Evolutionary conservation across 148 eudicot genomes (phyloP).

Genomic region (Rhododendron griersonianum): DNA sequence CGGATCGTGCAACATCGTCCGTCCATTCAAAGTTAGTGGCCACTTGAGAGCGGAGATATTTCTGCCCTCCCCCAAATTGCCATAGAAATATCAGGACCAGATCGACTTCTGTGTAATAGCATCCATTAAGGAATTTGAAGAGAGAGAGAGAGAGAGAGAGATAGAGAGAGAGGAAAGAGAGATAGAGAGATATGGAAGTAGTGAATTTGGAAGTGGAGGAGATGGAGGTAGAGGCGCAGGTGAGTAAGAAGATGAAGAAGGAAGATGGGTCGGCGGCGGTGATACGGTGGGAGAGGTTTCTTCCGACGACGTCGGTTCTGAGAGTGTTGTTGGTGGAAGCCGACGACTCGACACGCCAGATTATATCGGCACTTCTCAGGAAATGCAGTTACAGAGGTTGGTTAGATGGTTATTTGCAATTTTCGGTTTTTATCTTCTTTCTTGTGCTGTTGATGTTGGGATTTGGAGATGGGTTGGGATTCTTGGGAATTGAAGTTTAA

Average conservation of each 20-base stretch:
- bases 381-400: neutral
- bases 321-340: neutral
- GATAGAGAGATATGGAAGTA: neutral
- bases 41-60: neutral
- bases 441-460: neutral
- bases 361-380: neutral
- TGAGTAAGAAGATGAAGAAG: neutral
- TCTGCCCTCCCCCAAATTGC: neutral
- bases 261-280: neutral
- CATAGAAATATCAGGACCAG: neutral
- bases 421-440: neutral
- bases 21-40: neutral
- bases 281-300: neutral
- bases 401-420: neutral
- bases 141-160: neutral
- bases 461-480: neutral
- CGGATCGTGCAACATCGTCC: neutral
- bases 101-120: neutral
- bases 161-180: neutral
- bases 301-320: neutral
- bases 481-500: neutral
- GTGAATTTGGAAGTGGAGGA: neutral
- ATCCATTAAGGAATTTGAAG: neutral
- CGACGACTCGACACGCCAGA: neutral
- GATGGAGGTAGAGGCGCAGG: neutral